phyloP scores from a whole-genome alignment of 139 green algal species.

The Chlorella sp. region DNA sequence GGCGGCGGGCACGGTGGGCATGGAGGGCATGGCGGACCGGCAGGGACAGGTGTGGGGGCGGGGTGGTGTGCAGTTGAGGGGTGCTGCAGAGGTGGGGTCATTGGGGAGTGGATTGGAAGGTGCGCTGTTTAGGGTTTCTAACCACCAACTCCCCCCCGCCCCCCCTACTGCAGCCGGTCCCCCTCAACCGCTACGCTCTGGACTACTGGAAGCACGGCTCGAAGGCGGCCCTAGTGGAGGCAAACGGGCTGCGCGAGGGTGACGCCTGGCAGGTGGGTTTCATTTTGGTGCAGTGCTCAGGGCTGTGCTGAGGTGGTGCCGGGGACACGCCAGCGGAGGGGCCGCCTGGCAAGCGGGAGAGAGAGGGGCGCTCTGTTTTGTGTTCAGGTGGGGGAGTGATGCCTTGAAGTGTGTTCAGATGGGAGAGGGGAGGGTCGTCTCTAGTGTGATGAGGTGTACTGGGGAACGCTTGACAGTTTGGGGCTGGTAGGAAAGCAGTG shows the following conservation, averaged over 20 bases:
- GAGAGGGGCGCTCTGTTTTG: too few relatives aligned
- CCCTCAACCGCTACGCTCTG: constrained; percentile 49
- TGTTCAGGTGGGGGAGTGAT: too few relatives aligned
- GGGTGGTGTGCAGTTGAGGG: not conserved
- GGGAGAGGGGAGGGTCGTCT: too few relatives aligned
- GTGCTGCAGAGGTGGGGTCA: not conserved
- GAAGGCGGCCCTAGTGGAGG: constrained; percentile 34
- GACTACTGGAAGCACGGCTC: constrained; percentile 62
- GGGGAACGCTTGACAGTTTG: too few relatives aligned
- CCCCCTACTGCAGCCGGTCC: not conserved
- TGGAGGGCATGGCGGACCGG: constrained; percentile 9
- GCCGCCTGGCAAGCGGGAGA: too few relatives aligned
- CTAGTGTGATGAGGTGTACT: too few relatives aligned
- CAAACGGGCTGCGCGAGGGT: constrained; percentile 55
- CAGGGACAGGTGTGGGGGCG: not conserved
- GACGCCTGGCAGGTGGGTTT: constrained; percentile 47
- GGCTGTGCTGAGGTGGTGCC: too few relatives aligned
- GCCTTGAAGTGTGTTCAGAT: too few relatives aligned
- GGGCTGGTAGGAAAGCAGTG: too few relatives aligned
- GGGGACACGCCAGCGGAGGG: too few relatives aligned
- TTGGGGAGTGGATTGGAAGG: not conserved
- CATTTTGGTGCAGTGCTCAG: too few relatives aligned
- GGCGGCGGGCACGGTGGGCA: not conserved
- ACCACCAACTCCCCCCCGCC: not conserved
- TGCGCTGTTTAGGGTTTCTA: too few relatives aligned